Percentiles rank a stretch among this genome's conserved stretches.
These are phyloP conservation scores for Solanum chiquidenum DNA, from an alignment of 257 asterid species.

Conservation along the genomic window DNA sequence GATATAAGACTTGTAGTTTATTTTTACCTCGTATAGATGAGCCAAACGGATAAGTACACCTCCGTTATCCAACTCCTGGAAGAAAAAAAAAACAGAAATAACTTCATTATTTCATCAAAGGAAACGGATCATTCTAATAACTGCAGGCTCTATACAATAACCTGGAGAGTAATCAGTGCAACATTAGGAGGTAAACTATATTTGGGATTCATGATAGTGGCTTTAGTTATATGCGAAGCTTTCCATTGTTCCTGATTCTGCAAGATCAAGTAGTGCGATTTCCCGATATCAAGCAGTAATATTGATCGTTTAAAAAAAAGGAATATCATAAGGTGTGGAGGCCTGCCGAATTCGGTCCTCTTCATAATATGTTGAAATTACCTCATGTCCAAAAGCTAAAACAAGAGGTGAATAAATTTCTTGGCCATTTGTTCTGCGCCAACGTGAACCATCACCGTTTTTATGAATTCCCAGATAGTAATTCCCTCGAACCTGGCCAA, in stretches of 20 bases:
- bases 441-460: conserved; percentile 56
- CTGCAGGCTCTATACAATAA: conserved; percentile 8
- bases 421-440: conserved; percentile 80
- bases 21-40: conserved; percentile 67
- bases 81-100: not conserved
- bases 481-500: conserved; percentile 61
- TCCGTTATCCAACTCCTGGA: conserved; percentile 55
- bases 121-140: not conserved
- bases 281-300: not conserved
- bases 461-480: conserved; percentile 45
- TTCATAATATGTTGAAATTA: conserved; percentile 2
- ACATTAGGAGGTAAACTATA: conserved; percentile 61
- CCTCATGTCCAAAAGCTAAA: conserved; percentile 70
- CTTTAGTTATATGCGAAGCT: conserved; percentile 36
- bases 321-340: not conserved
- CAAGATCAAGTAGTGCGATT: not conserved
- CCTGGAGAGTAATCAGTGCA: conserved; percentile 80
- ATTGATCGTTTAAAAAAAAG: not conserved
- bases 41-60: conserved; percentile 70
- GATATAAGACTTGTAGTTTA: not conserved
- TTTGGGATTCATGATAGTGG: conserved; percentile 46
- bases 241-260: conserved; percentile 55
- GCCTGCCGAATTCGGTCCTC: not conserved
- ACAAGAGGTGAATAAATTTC: conserved; percentile 83
- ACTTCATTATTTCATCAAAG: not conserved